Percentiles rank a stretch among this genome's conserved stretches.
Evolutionary conservation across 2,329 filamentous ascomycete species (phyloP).

Genomic region (Rhynchosporium graminicola): DNA sequence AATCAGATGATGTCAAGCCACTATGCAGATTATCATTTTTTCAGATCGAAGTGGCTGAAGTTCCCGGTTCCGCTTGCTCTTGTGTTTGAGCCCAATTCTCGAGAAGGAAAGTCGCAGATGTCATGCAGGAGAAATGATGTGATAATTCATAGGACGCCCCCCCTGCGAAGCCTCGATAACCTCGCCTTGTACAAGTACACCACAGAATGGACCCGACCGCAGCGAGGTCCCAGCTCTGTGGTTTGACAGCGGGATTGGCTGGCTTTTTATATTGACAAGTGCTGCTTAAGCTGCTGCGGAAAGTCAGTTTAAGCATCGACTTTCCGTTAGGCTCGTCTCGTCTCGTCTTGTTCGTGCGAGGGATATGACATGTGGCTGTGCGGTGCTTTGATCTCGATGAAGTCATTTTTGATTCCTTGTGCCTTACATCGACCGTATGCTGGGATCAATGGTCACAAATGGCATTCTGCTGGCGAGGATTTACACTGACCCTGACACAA

Average conservation of each 20-base stretch:
- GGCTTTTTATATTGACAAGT: background rate
- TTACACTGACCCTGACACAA: background rate
- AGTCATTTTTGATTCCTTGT: background rate
- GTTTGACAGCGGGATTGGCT: conserved; percentile 9
- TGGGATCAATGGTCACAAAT: background rate
- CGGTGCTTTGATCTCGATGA: conserved; percentile 12
- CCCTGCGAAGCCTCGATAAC: conserved; percentile 20
- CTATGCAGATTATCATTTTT: background rate
- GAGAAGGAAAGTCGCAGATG: conserved; percentile 2
- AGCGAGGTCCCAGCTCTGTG: conserved; percentile 13
- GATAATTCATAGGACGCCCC: conserved; percentile 8
- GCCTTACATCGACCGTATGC: background rate
- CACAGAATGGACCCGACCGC: conserved; percentile 7
- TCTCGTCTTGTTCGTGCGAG: conserved; percentile 12
- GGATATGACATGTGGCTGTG: conserved; percentile 7
- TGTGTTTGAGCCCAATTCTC: conserved; percentile 15
- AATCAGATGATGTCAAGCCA: background rate
- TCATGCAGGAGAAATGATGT: background rate
- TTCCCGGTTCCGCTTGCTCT: background rate
- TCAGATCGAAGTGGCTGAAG: background rate
- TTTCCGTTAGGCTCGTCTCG: background rate
- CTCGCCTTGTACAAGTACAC: conserved; percentile 9
- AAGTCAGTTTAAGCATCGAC: background rate
- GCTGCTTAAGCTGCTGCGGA: conserved; percentile 12
- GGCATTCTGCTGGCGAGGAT: background rate